phyloP scores from a whole-genome alignment of 2,329 filamentous ascomycete species.

The Trichophyton rubrum region DNA sequence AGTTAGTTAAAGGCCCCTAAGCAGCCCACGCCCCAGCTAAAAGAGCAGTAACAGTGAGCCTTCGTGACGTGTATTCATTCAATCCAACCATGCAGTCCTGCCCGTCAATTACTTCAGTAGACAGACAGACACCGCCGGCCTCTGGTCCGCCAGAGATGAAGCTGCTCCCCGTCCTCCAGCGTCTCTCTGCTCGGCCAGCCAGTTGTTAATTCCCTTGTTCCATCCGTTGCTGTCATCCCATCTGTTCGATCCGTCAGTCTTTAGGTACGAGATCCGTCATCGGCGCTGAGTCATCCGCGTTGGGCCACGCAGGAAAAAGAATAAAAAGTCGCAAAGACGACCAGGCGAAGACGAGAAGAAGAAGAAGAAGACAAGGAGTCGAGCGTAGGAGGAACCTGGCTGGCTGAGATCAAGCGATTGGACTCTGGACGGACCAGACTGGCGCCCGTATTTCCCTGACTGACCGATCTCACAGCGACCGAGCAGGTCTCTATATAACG shows the following conservation, averaged over 20 bases:
- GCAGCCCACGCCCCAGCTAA: neutral
- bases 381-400: neutral
- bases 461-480: neutral
- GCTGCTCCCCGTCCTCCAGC: too few species aligned
- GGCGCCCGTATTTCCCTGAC: neutral
- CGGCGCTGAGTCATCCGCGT: constrained; percentile 7
- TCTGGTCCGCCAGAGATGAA: neutral
- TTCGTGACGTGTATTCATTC: neutral
- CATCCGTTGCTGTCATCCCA: too few species aligned
- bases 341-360: neutral
- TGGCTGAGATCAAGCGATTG: neutral
- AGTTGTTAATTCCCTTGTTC: too few species aligned
- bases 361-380: neutral
- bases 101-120: neutral
- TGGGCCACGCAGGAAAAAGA: neutral
- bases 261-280: neutral
- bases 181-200: too few species aligned
- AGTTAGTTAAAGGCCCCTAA: neutral
- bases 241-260: too few species aligned
- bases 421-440: neutral
- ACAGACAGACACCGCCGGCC: neutral
- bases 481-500: too few species aligned
- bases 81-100: neutral
- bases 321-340: neutral
- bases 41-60: neutral